Conservation (phyloP, 2,329 filamentous ascomycete species). For the Diaporthe aspalathi region DNA sequence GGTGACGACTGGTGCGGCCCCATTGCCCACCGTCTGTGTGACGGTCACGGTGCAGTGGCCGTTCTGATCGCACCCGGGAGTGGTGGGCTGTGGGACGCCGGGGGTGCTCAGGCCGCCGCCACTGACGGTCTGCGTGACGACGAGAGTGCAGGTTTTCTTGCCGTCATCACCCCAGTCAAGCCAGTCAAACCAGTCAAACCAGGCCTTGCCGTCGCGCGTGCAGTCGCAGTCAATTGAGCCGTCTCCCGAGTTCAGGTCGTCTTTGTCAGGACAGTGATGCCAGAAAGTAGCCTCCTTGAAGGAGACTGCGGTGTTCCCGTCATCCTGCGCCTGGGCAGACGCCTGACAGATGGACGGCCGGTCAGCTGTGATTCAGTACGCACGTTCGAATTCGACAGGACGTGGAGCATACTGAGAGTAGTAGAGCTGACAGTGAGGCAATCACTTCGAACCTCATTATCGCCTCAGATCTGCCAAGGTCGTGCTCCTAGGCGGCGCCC, state of each 20-base stretch:
- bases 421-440: neutral
- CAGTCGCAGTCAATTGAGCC: neutral
- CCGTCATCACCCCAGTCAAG: neutral
- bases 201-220: slow-evolving; percentile 8
- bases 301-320: neutral
- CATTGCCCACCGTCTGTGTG: neutral
- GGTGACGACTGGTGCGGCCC: neutral
- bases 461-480: slow-evolving; percentile 2
- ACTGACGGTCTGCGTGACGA: slow-evolving; percentile 11
- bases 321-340: slow-evolving; percentile 1
- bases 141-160: neutral
- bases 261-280: slow-evolving; percentile 12
- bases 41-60: slow-evolving; percentile 23
- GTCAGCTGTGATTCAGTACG: neutral
- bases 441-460: neutral
- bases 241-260: neutral
- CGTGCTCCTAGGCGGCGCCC: neutral
- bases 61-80: slow-evolving; percentile 1
- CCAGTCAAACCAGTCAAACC: slow-evolving; percentile 21
- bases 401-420: neutral
- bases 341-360: neutral
- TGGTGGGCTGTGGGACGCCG: neutral
- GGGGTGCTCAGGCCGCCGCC: neutral
- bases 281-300: neutral
- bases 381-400: too few relatives aligned